These are phyloP conservation scores for Aspergillus mulundensis DNA, from an alignment of 495 filamentous ascomycete genomes.

Conservation along the genomic window DNA sequence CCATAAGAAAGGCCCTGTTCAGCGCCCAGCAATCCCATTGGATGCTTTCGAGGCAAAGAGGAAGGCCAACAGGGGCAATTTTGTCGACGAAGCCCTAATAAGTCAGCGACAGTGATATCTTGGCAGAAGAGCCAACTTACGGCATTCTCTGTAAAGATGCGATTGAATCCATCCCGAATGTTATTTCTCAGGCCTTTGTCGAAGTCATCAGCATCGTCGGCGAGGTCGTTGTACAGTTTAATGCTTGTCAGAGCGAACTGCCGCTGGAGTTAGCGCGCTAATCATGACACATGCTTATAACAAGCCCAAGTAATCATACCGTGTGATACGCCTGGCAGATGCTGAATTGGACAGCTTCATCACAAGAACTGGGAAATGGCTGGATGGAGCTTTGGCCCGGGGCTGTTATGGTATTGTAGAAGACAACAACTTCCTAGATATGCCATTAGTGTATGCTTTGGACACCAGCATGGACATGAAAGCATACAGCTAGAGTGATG, in stretches of 20 bases:
- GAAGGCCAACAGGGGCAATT: background rate
- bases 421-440: background rate
- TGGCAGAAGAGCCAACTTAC: background rate
- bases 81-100: background rate
- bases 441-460: background rate
- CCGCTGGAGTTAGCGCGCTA: background rate
- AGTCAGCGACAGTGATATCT: background rate
- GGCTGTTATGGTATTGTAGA: background rate
- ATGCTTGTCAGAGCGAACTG: background rate
- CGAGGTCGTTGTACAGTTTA: background rate
- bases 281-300: background rate
- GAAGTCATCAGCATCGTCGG: background rate
- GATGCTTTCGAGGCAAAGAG: constrained; percentile 3
- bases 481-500: background rate
- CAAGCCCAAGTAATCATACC: background rate
- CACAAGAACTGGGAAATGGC: background rate
- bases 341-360: background rate
- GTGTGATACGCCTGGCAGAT: background rate
- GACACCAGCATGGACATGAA: background rate
- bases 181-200: background rate
- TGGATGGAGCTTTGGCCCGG: background rate
- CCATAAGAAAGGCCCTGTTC: background rate
- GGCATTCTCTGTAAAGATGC: background rate
- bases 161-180: background rate
- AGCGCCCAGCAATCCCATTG: background rate